Evolutionary conservation across 1,284 basidiomycete species (phyloP), one percentile per base, ranked within the genome.

Genomic region (Ustilago curta): DNA sequence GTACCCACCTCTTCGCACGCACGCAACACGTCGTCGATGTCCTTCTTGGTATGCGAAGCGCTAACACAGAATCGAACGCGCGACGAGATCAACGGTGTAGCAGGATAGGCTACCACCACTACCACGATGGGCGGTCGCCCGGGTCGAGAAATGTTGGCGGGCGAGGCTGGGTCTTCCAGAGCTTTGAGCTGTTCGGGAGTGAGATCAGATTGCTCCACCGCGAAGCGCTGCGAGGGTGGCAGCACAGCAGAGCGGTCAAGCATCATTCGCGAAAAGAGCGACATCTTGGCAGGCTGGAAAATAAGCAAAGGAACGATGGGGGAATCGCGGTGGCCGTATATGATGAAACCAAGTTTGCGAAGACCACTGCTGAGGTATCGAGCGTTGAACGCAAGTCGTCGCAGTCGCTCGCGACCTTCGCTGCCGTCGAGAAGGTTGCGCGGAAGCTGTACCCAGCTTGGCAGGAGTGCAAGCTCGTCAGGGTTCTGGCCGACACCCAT

Each of bases 1-100:
- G 92, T 90, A 29, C 97, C 96, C 69, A 99, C 88, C 86, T 98
- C 95, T 86, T 97, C 94, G 83, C 92, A 95, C 7, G 96, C 95
- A 44, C 89, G 87, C 47, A 99, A 87, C 35, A 99, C 87, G 29
- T 88, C 87, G 86, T 99, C 96, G 59, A 99, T 90, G 82, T 99
- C 97, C 82, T 95, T 91, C 88, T 99, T 99, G 64, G 96, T 98
- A 87, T 99, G 96, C 58, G 94, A 88, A 5, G 96, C 93, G 61
- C 92, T 94, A 23, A 98, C 88, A 85, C 97, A 99, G 88, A 98
- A 98, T 79, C 96, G 89, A 42, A 96, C 94, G 23, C 97, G 90
- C 47, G 91, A 90, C 2, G 93, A 93, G 71, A 95, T 91, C 51
- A 99, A 90, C 9, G 95, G 92, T 23, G 95, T 97, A 0, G 95